These are phyloP conservation scores for Bjerkandera adusta DNA, from an alignment of 1,284 basidiomycete genomes.

Conservation along the genomic window DNA sequence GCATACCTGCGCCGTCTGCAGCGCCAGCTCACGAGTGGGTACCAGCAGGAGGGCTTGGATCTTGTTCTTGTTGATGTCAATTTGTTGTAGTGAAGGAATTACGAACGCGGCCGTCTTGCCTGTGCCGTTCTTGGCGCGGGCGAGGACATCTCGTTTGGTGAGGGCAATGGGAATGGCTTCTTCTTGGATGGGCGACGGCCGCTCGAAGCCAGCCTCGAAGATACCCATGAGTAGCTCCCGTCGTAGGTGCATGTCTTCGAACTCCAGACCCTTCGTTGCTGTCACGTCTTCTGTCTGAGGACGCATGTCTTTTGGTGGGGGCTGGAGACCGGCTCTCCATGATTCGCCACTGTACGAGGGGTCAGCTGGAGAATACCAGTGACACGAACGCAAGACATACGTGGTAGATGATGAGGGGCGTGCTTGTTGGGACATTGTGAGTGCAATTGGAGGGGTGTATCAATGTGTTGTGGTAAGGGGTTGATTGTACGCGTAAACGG, in stretches of 20 bases:
- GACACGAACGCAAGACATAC: slow-evolving; percentile 26
- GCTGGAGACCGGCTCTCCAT: slow-evolving; percentile 79
- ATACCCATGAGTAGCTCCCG: slow-evolving; percentile 80
- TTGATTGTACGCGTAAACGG: not conserved
- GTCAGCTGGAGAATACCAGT: not conserved
- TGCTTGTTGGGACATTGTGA: slow-evolving; percentile 38
- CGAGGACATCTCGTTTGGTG: slow-evolving; percentile 87
- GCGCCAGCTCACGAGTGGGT: slow-evolving; percentile 91
- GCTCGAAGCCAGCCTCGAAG: slow-evolving; percentile 96
- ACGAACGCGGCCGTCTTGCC: slow-evolving; percentile 99
- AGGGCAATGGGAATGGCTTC: slow-evolving; percentile 91
- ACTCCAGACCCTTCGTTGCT: slow-evolving; percentile 87
- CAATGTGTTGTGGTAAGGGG: not conserved
- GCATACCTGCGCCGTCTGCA: slow-evolving; percentile 97
- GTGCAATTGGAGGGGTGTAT: slow-evolving; percentile 5
- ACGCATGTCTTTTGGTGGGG: slow-evolving; percentile 87
- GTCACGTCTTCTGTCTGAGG: slow-evolving; percentile 96
- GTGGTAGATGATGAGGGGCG: slow-evolving; percentile 42
- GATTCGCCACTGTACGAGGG: slow-evolving; percentile 18
- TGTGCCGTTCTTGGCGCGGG: slow-evolving; percentile 88
- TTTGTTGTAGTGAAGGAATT: slow-evolving; percentile 93
- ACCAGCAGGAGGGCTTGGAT: slow-evolving; percentile 95
- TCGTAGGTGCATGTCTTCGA: slow-evolving; percentile 73
- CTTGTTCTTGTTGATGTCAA: slow-evolving; percentile 85
- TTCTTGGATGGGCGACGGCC: slow-evolving; percentile 97